Evolutionary conservation across 768 basidiomycete species (phyloP).

Genomic region (Kwoniella dejecticola): DNA sequence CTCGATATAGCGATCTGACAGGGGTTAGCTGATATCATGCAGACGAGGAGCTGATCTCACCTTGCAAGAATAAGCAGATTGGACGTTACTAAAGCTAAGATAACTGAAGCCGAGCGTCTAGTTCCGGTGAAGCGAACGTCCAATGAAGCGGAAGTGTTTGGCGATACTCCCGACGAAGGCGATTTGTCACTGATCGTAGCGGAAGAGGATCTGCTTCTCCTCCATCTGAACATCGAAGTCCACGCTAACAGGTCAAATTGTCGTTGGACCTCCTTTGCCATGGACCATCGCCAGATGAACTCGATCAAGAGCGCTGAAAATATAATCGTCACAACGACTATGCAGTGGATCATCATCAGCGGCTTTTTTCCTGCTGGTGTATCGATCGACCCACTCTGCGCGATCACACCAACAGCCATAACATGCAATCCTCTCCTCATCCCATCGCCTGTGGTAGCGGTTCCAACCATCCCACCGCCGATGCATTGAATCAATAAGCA

Average conservation of each 20-base stretch:
- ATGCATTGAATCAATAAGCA: constrained; percentile 66
- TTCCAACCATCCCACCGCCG: constrained; percentile 65
- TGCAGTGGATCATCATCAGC: no score
- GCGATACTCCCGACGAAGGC: no score
- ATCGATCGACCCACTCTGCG: constrained; percentile 59
- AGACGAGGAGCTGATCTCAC: background rate
- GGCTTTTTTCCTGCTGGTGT: no score
- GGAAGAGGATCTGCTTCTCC: no score
- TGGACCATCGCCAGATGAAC: constrained; percentile 58
- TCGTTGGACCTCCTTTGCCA: constrained; percentile 30
- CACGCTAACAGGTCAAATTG: constrained; percentile 21
- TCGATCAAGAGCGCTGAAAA: constrained; percentile 59
- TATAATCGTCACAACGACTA: constrained; percentile 57
- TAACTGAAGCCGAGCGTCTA: background rate
- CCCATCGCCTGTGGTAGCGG: constrained; percentile 41
- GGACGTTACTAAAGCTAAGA: background rate
- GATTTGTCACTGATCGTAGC: no score
- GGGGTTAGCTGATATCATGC: background rate
- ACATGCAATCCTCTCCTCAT: constrained; percentile 60
- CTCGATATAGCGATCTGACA: constrained; percentile 8
- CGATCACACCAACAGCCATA: constrained; percentile 65
- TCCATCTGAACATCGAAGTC: constrained; percentile 1
- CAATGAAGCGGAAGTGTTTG: no score
- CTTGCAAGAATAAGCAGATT: background rate
- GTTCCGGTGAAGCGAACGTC: background rate